Evolutionary conservation across 345 rosid genomes (phyloP).

Genomic region (Arabis alpina): DNA sequence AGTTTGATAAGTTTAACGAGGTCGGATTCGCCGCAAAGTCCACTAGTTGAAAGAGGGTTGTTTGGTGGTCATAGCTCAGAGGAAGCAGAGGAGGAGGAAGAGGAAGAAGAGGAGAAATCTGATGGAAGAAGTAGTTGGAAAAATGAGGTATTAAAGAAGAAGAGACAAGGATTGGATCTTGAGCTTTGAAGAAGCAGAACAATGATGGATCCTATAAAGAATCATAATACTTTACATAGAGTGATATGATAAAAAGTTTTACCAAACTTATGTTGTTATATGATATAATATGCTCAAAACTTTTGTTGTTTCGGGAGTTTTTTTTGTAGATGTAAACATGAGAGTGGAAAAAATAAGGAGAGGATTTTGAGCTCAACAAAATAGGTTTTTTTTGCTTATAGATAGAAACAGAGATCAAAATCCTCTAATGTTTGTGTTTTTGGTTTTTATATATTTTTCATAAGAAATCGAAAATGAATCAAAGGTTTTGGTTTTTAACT

Average conservation of each 20-base stretch:
- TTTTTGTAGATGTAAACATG: constrained; percentile 43
- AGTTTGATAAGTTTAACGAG: constrained; percentile 45
- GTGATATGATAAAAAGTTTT: constrained; percentile 1
- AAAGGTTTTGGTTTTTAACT: constrained; percentile 1
- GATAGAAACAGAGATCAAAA: constrained; percentile 34
- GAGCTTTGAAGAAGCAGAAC: constrained; percentile 27
- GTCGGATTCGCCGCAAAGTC: constrained; percentile 67
- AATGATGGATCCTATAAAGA: not conserved
- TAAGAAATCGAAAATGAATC: constrained; percentile 24
- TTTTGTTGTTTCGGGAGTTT: constrained; percentile 24
- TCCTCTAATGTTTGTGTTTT: constrained; percentile 31
- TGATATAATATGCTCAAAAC: constrained; percentile 16
- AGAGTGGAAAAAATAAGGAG: constrained; percentile 32
- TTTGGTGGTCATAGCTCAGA: constrained; percentile 55
- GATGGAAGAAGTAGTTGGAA: constrained; percentile 65
- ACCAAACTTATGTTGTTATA: constrained; percentile 27
- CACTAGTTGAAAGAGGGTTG: constrained; percentile 52
- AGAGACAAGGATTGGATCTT: constrained; percentile 37
- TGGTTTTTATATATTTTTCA: not conserved
- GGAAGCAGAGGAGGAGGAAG: constrained; percentile 38
- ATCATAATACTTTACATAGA: constrained; percentile 22
- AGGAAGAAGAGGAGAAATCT: constrained; percentile 56
- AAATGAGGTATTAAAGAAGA: constrained; percentile 18
- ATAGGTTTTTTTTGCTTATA: constrained; percentile 1
- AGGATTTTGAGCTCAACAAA: constrained; percentile 25